These are phyloP conservation scores for Rhazya stricta DNA, from an alignment of 257 asterid genomes.

Conservation along the genomic window DNA sequence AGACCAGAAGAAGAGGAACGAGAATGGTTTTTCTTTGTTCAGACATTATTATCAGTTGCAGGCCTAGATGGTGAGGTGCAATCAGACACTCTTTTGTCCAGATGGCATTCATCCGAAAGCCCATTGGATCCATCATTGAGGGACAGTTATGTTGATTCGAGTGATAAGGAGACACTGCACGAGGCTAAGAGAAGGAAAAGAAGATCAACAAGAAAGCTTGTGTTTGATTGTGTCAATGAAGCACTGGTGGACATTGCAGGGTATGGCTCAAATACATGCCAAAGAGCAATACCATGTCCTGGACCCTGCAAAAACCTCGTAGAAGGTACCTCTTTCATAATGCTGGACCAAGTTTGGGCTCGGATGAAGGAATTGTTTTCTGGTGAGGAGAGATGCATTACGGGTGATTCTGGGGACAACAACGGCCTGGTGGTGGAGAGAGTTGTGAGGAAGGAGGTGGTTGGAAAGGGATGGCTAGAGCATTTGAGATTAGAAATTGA, in stretches of 20 bases:
- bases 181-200: constrained; percentile 72
- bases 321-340: constrained; percentile 18
- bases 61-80: constrained; percentile 56
- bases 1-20: constrained; percentile 53
- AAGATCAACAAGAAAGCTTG: constrained; percentile 72
- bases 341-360: constrained; percentile 66
- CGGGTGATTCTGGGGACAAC: constrained; percentile 41
- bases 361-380: constrained; percentile 57
- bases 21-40: constrained; percentile 61
- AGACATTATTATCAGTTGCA: constrained; percentile 55
- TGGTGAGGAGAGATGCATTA: constrained; percentile 32
- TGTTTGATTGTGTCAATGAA: constrained; percentile 74
- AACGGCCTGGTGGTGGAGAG: constrained; percentile 52
- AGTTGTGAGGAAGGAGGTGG: constrained; percentile 66
- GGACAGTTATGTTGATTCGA: constrained; percentile 53
- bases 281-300: constrained; percentile 29
- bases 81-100: constrained; percentile 33
- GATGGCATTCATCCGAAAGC: constrained; percentile 79
- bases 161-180: constrained; percentile 44
- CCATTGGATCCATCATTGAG: constrained; percentile 77
- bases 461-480: constrained; percentile 63
- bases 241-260: constrained; percentile 56
- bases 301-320: constrained; percentile 22
- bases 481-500: constrained; percentile 47
- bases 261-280: constrained; percentile 38